Base-by-base conservation (phyloP, 768 basidiomycete species). In the Collybiopsis luxurians region DNA sequence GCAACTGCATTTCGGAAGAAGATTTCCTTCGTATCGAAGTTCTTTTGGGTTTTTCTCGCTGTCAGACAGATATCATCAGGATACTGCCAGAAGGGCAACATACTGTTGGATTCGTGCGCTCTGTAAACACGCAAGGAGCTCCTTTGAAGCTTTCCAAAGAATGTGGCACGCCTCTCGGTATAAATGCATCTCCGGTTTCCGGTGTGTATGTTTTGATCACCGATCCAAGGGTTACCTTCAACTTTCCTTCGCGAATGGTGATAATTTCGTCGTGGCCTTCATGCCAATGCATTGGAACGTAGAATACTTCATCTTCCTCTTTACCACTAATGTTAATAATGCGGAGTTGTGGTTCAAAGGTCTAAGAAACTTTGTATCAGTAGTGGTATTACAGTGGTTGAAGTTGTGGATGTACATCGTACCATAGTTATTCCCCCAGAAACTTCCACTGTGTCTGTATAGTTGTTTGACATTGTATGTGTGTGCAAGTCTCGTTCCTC, bases 231-330 rank as follows among this genome's bases (percentile, higher is more conserved):
- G 48, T 61, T 36, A 72, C 66, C 50, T 69, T 64, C 24, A 74
- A 45, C 34, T 66, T 61, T 28, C 69, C 71, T 59, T 68, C 60
- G 2, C 66, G 30, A 17, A 74, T 61, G 17, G 59, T 63, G 56
- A 72, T 65, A 2, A 66, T 59, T 56, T 74, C 72, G 46, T 71
- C 69, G 54, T 73, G 68, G 4, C 51, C 63, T 26, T 71, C 69
- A 31, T 74, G 72, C 71, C 72, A 72, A 40, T 73, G 72, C 1
- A 63, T 66, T 2, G 70, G 67, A 0, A 71, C 72, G 13, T 60
- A 57, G 24, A 74, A 58, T 0, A 56, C 45, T 15, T 68, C 67
- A 5, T 60, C 60, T 34, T 69, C 67, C 19, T 62, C 67, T 5
- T 13, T 13, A 13, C 31, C 31, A 13, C 6, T 13, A 34, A 13